Percentiles rank a stretch among this genome's conserved stretches.
These are phyloP conservation scores for Eucalyptus erythrocorys DNA, from an alignment of 345 rosid species.

Conservation along the genomic window DNA sequence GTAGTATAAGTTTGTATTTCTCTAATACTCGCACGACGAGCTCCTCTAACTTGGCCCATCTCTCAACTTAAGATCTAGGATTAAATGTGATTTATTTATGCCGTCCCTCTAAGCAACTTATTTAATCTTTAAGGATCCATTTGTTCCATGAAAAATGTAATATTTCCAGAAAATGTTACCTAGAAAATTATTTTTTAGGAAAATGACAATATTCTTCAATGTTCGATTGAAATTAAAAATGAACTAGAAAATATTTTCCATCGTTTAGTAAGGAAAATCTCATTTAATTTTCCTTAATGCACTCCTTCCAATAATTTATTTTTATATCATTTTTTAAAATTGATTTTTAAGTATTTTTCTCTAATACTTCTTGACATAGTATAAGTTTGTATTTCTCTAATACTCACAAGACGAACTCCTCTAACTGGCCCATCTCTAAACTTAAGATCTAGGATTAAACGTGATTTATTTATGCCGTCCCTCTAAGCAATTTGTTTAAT, in stretches of 20 bases:
- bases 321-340: too few species aligned
- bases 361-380: neutral
- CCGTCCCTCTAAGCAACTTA: fast-evolving
- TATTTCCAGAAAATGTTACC: fast-evolving
- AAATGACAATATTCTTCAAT: too few species aligned
- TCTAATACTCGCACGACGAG: neutral
- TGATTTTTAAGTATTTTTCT: too few species aligned
- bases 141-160: fast-evolving
- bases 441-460: neutral
- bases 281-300: too few species aligned
- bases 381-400: neutral
- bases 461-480: neutral
- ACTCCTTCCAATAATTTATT: too few species aligned
- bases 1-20: neutral
- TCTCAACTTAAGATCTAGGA: neutral
- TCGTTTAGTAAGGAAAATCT: fast-evolving
- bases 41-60: neutral
- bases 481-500: too few species aligned
- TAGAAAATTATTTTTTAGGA: too few species aligned
- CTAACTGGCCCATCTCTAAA: neutral
- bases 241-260: fast-evolving
- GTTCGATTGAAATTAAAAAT: fast-evolving
- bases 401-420: neutral
- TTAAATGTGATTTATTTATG: neutral
- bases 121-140: too few species aligned